Evolutionary conservation across 2,329 filamentous ascomycete species (phyloP).

Genomic region (Aspergillus sp.): DNA sequence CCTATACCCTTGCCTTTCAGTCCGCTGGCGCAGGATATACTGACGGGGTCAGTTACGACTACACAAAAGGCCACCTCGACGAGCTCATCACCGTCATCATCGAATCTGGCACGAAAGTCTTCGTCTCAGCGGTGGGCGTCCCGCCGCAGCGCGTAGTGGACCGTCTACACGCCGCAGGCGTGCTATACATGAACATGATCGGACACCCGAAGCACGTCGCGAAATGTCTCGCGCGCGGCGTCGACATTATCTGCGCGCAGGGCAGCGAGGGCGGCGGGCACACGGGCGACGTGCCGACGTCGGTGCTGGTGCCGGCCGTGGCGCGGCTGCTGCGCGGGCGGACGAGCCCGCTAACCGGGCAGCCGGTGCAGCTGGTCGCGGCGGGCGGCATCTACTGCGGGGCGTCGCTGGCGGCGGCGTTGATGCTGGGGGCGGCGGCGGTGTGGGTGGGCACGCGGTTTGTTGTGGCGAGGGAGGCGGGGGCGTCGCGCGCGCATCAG

Average conservation of each 20-base stretch:
- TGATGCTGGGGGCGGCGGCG: constrained; percentile 87
- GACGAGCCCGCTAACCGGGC: constrained; percentile 82
- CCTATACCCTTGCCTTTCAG: not conserved
- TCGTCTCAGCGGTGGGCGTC: constrained; percentile 94
- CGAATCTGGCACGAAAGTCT: constrained; percentile 83
- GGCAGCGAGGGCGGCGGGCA: constrained; percentile 96
- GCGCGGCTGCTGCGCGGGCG: constrained; percentile 76
- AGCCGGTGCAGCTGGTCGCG: constrained; percentile 86
- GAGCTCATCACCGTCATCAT: constrained; percentile 91
- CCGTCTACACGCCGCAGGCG: constrained; percentile 78
- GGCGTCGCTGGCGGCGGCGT: constrained; percentile 79
- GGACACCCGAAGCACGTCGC: constrained; percentile 98
- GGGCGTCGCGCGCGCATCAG: constrained; percentile 89
- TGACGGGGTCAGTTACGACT: constrained; percentile 74
- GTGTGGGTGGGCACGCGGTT: constrained; percentile 98
- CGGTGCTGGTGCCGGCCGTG: constrained; percentile 87
- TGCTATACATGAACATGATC: constrained; percentile 99
- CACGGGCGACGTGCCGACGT: constrained; percentile 89
- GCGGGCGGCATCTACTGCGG: constrained; percentile 94
- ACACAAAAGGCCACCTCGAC: constrained; percentile 97
- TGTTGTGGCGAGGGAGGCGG: constrained; percentile 89
- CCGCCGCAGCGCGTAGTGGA: constrained; percentile 88
- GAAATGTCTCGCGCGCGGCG: constrained; percentile 89
- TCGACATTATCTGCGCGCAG: constrained; percentile 97
- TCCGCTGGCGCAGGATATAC: not conserved